Conservation (phyloP, 768 basidiomycete genomes). For the Cystobasidiopsis lactophilus region DNA sequence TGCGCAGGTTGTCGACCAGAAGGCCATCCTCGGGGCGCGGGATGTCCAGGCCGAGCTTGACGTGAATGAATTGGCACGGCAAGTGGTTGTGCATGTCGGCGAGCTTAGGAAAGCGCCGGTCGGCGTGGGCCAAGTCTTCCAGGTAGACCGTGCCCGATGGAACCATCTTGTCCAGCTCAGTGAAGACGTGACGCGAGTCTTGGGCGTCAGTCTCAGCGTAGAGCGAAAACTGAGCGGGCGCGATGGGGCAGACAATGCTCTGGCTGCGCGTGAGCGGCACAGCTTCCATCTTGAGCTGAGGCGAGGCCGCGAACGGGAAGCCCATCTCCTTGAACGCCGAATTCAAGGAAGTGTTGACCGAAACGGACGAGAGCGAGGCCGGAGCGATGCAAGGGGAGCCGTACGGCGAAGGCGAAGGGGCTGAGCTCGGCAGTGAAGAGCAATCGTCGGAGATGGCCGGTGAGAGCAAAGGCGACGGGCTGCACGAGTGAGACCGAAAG, state of each 20-base stretch:
- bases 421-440: slow-evolving; percentile 6
- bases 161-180: neutral
- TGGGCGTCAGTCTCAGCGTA: neutral
- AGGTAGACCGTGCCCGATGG: slow-evolving; percentile 3
- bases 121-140: slow-evolving; percentile 13
- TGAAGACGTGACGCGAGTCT: slow-evolving; percentile 2
- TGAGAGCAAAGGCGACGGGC: neutral
- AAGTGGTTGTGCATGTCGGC: slow-evolving; percentile 14
- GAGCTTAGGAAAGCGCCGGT: slow-evolving; percentile 10
- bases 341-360: neutral
- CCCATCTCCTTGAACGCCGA: slow-evolving; percentile 11
- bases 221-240: slow-evolving; percentile 5
- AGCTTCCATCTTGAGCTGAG: too few relatives aligned
- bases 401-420: slow-evolving; percentile 11
- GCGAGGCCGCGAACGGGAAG: slow-evolving; percentile 4
- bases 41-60: slow-evolving; percentile 11
- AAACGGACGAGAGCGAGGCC: neutral
- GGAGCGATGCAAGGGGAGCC: slow-evolving; percentile 6
- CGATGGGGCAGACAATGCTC: slow-evolving; percentile 4
- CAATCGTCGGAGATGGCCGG: slow-evolving; percentile 1
- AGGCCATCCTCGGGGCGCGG: slow-evolving; percentile 5
- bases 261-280: neutral
- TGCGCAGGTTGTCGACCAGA: neutral
- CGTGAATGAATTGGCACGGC: slow-evolving; percentile 19
- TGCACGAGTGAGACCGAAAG: neutral